Evolutionary conservation across 768 basidiomycete species (phyloP).

Genomic region (Leccinum broughii): DNA sequence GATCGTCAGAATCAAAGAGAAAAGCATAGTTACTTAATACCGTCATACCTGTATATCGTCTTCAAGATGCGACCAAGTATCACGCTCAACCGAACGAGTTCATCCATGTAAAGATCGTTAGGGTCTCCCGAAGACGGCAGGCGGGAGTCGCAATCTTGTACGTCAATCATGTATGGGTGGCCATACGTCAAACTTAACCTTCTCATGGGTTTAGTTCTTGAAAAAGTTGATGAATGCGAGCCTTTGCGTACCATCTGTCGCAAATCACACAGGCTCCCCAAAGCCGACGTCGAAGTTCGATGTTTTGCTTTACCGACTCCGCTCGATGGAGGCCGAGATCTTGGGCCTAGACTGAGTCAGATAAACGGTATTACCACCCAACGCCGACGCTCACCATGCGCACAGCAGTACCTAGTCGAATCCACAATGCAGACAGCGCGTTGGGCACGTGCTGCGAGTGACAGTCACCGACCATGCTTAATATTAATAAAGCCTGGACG

Average conservation of each 20-base stretch:
- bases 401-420: slow-evolving; percentile 85
- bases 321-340: slow-evolving; percentile 94
- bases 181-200: slow-evolving; percentile 90
- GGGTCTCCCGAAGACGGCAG: slow-evolving; percentile 87
- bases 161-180: slow-evolving; percentile 94
- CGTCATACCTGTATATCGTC: slow-evolving; percentile 81
- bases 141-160: slow-evolving; percentile 94
- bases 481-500: slow-evolving; percentile 82
- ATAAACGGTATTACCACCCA: slow-evolving; percentile 7
- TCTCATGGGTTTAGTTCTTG: slow-evolving; percentile 11
- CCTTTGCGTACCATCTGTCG: slow-evolving; percentile 78
- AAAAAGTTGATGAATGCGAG: slow-evolving; percentile 3
- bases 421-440: slow-evolving; percentile 83
- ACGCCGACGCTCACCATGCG: slow-evolving; percentile 69
- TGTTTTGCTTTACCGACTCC: slow-evolving; percentile 77
- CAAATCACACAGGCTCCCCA: slow-evolving; percentile 96
- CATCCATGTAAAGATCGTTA: slow-evolving; percentile 79
- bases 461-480: slow-evolving; percentile 86
- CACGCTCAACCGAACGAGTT: slow-evolving; percentile 89
- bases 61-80: slow-evolving; percentile 90
- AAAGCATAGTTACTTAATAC: not conserved
- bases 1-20: slow-evolving; percentile 10
- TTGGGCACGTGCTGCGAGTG: slow-evolving; percentile 89
- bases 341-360: slow-evolving; percentile 67
- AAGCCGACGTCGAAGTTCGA: slow-evolving; percentile 85